Conservation (phyloP, 129 eudicot species). For the Arctium lappa region DNA sequence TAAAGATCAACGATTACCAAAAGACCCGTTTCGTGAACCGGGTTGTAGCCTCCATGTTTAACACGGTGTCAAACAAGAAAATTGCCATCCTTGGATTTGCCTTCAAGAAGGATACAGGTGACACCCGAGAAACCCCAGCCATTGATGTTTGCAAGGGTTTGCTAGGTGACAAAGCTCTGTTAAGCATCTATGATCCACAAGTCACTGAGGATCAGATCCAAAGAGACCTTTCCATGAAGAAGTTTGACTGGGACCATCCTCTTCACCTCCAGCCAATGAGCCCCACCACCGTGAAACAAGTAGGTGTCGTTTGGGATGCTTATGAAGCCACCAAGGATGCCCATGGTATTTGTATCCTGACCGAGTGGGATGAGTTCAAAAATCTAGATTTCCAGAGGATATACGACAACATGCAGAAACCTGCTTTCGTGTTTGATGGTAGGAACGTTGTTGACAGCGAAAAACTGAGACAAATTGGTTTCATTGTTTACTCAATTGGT, state of each 20-base stretch:
- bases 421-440: constrained; percentile 84
- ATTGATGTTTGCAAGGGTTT: constrained; percentile 88
- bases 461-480: constrained; percentile 76
- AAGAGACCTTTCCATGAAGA: constrained; percentile 75
- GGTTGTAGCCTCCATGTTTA: constrained; percentile 86
- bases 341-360: constrained; percentile 71
- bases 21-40: constrained; percentile 91
- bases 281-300: constrained; percentile 83
- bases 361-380: constrained; percentile 93
- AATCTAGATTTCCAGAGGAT: constrained; percentile 74
- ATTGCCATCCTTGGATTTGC: constrained; percentile 83
- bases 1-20: constrained; percentile 85
- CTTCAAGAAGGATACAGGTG: constrained; percentile 87
- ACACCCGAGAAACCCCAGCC: constrained; percentile 87
- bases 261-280: constrained; percentile 94
- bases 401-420: constrained; percentile 84
- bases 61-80: constrained; percentile 80
- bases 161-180: constrained; percentile 71
- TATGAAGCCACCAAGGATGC: constrained; percentile 85
- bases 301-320: constrained; percentile 73
- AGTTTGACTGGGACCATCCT: constrained; percentile 92
- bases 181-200: constrained; percentile 89
- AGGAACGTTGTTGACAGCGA: constrained; percentile 61
- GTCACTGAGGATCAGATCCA: constrained; percentile 91
- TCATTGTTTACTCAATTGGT: constrained; percentile 87